These are phyloP conservation scores for Sporodiniella umbellata DNA, from an alignment of 371 early-diverging fungal species.

Conservation along the genomic window DNA sequence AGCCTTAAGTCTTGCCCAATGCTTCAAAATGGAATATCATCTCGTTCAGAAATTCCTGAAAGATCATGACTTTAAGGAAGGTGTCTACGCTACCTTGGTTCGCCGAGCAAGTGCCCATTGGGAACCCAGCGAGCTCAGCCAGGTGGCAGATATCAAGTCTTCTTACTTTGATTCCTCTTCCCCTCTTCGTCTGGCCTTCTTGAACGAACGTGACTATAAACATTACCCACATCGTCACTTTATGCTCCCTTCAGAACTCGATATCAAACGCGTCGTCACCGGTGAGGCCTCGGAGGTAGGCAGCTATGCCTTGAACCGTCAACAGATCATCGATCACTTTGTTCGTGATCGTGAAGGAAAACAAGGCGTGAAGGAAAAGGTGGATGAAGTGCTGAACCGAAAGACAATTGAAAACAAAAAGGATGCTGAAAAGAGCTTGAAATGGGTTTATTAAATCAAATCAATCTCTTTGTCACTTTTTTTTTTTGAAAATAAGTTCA, in stretches of 20 bases:
- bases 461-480: no score
- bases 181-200: conserved; percentile 26
- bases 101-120: conserved; percentile 69
- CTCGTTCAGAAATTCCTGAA: conserved; percentile 75
- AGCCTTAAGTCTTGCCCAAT: conserved; percentile 67
- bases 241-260: conserved; percentile 79
- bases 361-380: conserved; percentile 73
- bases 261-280: conserved; percentile 63
- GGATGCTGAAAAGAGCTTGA: conserved; percentile 31
- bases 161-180: conserved; percentile 57
- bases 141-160: conserved; percentile 57
- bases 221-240: conserved; percentile 76
- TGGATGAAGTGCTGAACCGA: conserved; percentile 63
- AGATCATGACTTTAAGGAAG: conserved; percentile 86
- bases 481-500: no score
- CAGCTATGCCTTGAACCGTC: conserved; percentile 51
- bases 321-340: conserved; percentile 71
- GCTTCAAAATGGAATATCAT: conserved; percentile 86
- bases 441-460: conserved; percentile 51
- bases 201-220: conserved; percentile 37
- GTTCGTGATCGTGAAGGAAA: conserved; percentile 59
- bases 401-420: conserved; percentile 42
- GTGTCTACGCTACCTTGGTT: conserved; percentile 78
- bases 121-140: conserved; percentile 63
- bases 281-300: conserved; percentile 66